Evolutionary conservation across 2,329 filamentous ascomycete genomes (phyloP), one percentile per base, ranked within the genome.

Genomic region (Cadophora luteo-olivacea): DNA sequence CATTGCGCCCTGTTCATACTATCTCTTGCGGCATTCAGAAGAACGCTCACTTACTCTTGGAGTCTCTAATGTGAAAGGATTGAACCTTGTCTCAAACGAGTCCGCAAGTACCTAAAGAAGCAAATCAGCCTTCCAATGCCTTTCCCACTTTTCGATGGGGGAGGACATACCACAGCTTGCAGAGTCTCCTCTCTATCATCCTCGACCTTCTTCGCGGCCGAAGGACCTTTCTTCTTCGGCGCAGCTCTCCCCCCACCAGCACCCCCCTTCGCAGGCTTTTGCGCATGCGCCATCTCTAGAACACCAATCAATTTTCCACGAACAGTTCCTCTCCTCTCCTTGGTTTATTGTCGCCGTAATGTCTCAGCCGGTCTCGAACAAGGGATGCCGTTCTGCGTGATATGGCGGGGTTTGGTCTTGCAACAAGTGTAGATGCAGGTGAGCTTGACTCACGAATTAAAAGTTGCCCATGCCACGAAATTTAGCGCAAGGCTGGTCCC

Each of bases 11-110:
- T 51, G 3, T 36, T 14, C 22, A 16, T 8, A 45, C 19, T 9
- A 58, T 32, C 11, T 49, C 9, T 12, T 49, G 16, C 22, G 12
- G 1, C 48, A 7, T 49, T 2, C 11, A 32, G 29, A 32, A 67
- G 69, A 66, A 72, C 68, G 2, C 16, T 29, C n/a, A 81, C 87
- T 77, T 85, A 96, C 93, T 85, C 96, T 88, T 77, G 96, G 96
- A 74, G 88, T 92, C 79, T 97, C 92, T 67, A 97, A 83, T 0
- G 94, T 95, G 78, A 98, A 96, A 0, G 96, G 96, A 75, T 86
- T 88, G 82, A 97, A 99, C 79, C 93, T 86, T 60, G 93, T 94
- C 80, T 98, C 94, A 79, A 97, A 99, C 0, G 93, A 94, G 84
- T 99, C 96, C 73, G 95, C 92, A 72, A 99, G 89, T 68, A 99